Conservation (phyloP, 164 flowering plant species). For the Nymphaea thermarum region DNA sequence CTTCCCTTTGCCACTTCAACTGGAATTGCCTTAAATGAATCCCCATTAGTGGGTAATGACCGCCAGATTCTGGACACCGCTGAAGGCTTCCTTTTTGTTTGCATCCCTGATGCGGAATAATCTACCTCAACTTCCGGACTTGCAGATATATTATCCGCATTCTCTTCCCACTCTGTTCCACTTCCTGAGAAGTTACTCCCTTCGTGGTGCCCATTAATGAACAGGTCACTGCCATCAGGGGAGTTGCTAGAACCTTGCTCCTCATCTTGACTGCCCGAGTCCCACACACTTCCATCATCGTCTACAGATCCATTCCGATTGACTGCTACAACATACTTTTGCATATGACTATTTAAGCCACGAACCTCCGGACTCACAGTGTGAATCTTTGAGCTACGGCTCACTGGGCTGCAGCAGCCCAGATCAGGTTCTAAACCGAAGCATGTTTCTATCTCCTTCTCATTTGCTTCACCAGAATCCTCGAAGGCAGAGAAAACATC, state of each 20-base stretch:
- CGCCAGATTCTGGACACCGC: conserved; percentile 76
- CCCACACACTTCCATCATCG: conserved; percentile 94
- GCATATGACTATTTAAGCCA: conserved; percentile 11
- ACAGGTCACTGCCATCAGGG: conserved; percentile 52
- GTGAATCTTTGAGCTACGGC: conserved; percentile 47
- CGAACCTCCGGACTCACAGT: conserved; percentile 46
- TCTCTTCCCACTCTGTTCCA: conserved; percentile 64
- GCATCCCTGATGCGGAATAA: conserved; percentile 30
- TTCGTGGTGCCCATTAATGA: conserved; percentile 38
- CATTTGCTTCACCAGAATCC: conserved; percentile 14
- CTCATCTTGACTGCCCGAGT: conserved; percentile 83
- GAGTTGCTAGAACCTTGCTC: conserved; percentile 83
- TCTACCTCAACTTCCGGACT: conserved; percentile 56
- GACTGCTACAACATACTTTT: conserved; percentile 18
- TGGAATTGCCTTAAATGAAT: conserved; percentile 45
- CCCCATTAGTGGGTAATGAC: conserved; percentile 45
- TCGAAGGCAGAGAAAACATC: conserved; percentile 21
- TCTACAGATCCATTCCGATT: conserved; percentile 39
- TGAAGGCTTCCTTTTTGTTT: conserved; percentile 39
- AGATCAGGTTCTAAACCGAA: conserved; percentile 34
- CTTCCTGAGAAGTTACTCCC: conserved; percentile 46
- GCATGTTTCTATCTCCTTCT: conserved; percentile 49
- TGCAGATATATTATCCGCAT: conserved; percentile 31
- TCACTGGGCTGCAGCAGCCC: conserved; percentile 9
- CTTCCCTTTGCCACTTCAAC: conserved; percentile 49